Evolutionary conservation across 2,329 filamentous ascomycete species (phyloP).

Genomic region (Penicillium sp.): DNA sequence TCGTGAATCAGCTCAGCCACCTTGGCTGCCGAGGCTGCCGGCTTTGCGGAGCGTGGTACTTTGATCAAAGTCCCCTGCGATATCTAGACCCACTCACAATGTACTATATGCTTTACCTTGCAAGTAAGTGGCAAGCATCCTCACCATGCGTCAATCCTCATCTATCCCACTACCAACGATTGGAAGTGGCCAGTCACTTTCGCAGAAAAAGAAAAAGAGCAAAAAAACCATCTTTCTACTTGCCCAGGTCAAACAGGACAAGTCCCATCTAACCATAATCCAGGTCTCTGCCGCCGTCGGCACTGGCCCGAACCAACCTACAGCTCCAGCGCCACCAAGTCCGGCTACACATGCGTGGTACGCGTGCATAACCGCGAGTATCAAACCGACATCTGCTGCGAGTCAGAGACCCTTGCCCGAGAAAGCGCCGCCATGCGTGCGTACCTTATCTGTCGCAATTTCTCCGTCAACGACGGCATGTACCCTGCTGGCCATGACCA

Average conservation of each 20-base stretch:
- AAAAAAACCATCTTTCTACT: no score
- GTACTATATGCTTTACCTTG: constrained; percentile 59
- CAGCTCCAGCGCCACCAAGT: constrained; percentile 67
- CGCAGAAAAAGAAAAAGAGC: no score
- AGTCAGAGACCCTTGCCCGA: constrained; percentile 73
- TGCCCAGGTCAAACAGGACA: not conserved
- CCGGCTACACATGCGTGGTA: constrained; percentile 81
- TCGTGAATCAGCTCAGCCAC: no score
- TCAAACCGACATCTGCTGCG: constrained; percentile 80
- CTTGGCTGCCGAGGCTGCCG: no score
- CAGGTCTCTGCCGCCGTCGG: constrained; percentile 89
- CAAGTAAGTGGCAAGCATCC: constrained; percentile 54
- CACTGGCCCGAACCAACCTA: constrained; percentile 90
- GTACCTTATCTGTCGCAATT: constrained; percentile 96
- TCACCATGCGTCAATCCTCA: not conserved
- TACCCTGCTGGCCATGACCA: constrained; percentile 52
- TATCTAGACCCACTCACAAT: constrained; percentile 22
- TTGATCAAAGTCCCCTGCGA: not conserved
- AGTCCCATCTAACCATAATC: constrained; percentile 21
- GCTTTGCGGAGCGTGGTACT: no score
- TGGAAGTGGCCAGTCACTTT: no score
- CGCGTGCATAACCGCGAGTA: constrained; percentile 96
- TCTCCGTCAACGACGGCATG: constrained; percentile 95
- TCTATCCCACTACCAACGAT: no score
- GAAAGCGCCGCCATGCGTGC: constrained; percentile 93